Conservation (phyloP, 2,329 filamentous ascomycete species). For the Colletotrichum viniferum region DNA sequence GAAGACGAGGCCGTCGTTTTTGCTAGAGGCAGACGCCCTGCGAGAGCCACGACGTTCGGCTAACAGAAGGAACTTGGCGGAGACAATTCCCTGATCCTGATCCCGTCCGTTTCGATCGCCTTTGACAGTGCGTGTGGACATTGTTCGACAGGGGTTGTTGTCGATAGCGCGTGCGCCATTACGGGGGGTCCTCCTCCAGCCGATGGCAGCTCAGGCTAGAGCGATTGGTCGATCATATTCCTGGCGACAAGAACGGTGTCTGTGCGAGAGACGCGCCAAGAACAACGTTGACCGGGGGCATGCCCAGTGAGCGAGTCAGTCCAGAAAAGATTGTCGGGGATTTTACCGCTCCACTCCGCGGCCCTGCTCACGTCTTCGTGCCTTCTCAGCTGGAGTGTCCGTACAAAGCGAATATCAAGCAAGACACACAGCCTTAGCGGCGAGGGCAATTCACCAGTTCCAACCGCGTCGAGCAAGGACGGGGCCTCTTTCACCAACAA, state of each 20-base stretch:
- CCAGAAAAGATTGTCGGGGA: slow-evolving; percentile 7
- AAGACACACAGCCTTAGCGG: not conserved
- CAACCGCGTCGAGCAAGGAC: not conserved
- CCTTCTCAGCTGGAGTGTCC: not conserved
- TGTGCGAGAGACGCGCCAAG: slow-evolving; percentile 2
- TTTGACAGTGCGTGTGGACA: not conserved
- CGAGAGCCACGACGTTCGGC: slow-evolving; percentile 6
- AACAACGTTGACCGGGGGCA: not conserved
- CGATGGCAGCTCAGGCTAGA: slow-evolving; percentile 1
- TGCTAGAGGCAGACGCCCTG: slow-evolving; percentile 1
- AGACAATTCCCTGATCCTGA: not conserved
- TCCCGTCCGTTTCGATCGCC: slow-evolving; percentile 16
- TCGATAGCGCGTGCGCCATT: slow-evolving; percentile 16
- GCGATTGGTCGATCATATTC: slow-evolving; percentile 14
- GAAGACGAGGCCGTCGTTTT: not conserved
- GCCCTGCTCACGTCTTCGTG: not conserved
- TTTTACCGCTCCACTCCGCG: not conserved
- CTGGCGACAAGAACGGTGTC: slow-evolving; percentile 18
- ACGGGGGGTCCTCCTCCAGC: not conserved
- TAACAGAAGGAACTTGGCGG: not conserved
- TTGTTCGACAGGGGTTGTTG: slow-evolving; percentile 3
- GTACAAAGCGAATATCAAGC: not conserved
- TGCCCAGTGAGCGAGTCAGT: slow-evolving; percentile 8
- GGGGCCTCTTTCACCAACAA: not conserved
- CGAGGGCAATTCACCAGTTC: not conserved